Percentiles rank a stretch among this genome's conserved stretches.
Conservation (phyloP, 225 moss, liverwort and hornwort species). For the Thuidium tamariscinum region DNA sequence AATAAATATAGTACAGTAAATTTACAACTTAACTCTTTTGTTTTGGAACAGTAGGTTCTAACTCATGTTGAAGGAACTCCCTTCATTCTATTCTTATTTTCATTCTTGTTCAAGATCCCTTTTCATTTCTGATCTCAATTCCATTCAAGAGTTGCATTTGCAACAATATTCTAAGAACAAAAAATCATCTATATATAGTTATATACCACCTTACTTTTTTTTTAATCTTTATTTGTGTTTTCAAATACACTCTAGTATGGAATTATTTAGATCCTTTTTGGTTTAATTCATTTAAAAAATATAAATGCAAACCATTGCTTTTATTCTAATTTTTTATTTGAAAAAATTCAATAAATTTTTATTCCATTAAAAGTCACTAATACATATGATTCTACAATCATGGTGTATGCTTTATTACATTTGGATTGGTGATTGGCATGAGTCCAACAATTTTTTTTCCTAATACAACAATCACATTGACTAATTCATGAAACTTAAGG, state of each 20-base stretch:
- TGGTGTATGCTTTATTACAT: fast-evolving
- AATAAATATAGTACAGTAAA: no score
- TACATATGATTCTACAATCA: neutral
- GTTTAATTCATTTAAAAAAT: no score
- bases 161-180: neutral
- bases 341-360: neutral
- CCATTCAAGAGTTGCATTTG: no score
- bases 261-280: fast-evolving
- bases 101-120: no score
- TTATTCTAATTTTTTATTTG: neutral
- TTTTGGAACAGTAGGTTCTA: no score
- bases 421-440: neutral
- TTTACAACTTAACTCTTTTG: no score
- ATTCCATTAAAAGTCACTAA: neutral
- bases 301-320: fast-evolving
- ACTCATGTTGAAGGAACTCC: no score
- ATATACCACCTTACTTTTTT: neutral
- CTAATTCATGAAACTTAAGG: fast-evolving
- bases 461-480: fast-evolving
- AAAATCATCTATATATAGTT: no score
- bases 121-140: no score
- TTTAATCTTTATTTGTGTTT: neutral
- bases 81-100: no score
- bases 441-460: fast-evolving
- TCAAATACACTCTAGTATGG: no score